Evolutionary conservation across 2,329 filamentous ascomycete genomes (phyloP).

Genomic region (Fusarium poae): DNA sequence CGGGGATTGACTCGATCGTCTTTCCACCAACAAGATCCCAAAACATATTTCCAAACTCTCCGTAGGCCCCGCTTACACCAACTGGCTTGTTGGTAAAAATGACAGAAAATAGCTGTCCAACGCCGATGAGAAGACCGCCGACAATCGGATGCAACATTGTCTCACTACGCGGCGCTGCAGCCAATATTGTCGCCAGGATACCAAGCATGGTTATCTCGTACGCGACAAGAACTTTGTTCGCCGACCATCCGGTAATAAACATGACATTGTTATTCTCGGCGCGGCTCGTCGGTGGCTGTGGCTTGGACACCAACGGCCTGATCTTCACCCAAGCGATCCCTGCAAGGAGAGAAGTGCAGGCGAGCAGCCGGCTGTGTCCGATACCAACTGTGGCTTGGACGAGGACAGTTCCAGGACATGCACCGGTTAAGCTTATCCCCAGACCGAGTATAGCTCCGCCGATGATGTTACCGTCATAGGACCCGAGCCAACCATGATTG

Average conservation of each 20-base stretch:
- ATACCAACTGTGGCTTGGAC: slow-evolving; percentile 18
- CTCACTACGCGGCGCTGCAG: slow-evolving; percentile 10
- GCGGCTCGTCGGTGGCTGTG: slow-evolving; percentile 20
- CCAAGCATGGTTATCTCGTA: slow-evolving; percentile 16
- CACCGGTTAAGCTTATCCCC: slow-evolving; percentile 33
- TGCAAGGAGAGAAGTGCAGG: slow-evolving; percentile 10
- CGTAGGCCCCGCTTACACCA: slow-evolving; percentile 16
- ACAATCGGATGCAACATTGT: slow-evolving; percentile 19
- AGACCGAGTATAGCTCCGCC: slow-evolving; percentile 27
- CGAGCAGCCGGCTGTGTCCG: slow-evolving; percentile 18
- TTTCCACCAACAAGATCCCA: slow-evolving; percentile 4
- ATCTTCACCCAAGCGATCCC: slow-evolving; percentile 12
- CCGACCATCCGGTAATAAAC: slow-evolving; percentile 16
- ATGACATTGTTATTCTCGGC: slow-evolving; percentile 3
- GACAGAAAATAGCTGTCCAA: slow-evolving; percentile 15
- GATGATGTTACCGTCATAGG: slow-evolving; percentile 21
- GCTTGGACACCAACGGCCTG: slow-evolving; percentile 11
- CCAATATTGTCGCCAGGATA: slow-evolving; percentile 7
- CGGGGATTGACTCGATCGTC: neutral
- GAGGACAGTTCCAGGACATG: slow-evolving; percentile 27
- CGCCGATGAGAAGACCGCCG: slow-evolving; percentile 17
- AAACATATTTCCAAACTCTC: slow-evolving; percentile 10
- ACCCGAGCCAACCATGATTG: slow-evolving; percentile 16
- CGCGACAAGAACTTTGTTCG: slow-evolving; percentile 8
- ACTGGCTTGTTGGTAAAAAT: slow-evolving; percentile 14